Conservation (phyloP, 2,329 filamentous ascomycete genomes). For the Scortechinia acanthostroma region DNA sequence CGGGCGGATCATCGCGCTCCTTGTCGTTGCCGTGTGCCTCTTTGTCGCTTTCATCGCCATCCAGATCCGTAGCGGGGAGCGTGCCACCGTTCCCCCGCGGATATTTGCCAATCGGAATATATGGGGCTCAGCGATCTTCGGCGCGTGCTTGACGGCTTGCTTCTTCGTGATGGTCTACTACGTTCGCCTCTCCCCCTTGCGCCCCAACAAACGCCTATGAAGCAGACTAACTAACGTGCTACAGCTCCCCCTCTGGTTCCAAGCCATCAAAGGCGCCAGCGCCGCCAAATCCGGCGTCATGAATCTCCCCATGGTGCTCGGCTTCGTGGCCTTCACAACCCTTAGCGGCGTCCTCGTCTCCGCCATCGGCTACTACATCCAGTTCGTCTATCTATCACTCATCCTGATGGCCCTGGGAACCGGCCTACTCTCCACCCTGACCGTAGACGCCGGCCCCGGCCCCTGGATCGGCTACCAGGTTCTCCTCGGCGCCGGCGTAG, state of each 20-base stretch:
- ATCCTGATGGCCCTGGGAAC: not conserved
- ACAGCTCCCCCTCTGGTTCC: not conserved
- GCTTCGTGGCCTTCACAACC: not conserved
- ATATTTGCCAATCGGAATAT: conserved; percentile 27
- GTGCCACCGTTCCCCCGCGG: conserved; percentile 28
- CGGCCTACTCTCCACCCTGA: not conserved
- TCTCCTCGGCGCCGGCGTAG: not conserved
- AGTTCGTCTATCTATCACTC: not conserved
- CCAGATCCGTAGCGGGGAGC: conserved; percentile 22
- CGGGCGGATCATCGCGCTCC: conserved; percentile 20
- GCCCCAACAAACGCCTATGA: not conserved
- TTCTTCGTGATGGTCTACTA: not conserved
- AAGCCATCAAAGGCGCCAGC: not conserved
- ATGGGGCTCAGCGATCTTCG: conserved; percentile 3
- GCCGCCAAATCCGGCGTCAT: not conserved
- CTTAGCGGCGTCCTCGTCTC: not conserved
- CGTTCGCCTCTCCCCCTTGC: not conserved
- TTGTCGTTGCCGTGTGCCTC: conserved; percentile 20
- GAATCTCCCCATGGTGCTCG: not conserved
- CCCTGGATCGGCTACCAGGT: not conserved
- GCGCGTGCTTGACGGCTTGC: not conserved
- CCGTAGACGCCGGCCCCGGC: not conserved
- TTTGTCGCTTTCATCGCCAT: conserved; percentile 19
- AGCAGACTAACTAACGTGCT: not conserved
- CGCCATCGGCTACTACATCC: not conserved